Base-by-base conservation (phyloP, 495 filamentous ascomycete species). In the Rhizodiscina lignyota region DNA sequence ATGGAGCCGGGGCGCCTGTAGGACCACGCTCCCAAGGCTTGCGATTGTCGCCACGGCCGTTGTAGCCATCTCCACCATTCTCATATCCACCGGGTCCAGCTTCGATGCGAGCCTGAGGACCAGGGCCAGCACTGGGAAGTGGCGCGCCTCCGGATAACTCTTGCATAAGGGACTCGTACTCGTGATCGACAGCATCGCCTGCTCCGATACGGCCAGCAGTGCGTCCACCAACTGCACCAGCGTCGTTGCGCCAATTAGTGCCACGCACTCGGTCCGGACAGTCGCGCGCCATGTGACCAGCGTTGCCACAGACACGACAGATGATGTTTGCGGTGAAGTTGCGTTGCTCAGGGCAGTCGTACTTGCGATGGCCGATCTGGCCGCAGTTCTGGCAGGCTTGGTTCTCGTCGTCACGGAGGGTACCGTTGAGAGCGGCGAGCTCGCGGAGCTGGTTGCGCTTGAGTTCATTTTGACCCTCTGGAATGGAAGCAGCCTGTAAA, bases 351-450 rank as follows among this genome's bases (percentile, higher is more conserved):
- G 91, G 91, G 45, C 91, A 99, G 56, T 99, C 91, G 48, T 94
- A 96, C 58, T 96, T 99, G 55, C 91, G 75, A 58, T 99, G 91
- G 38, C 91, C 91, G 41, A 99, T 96, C 70, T 99, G 82, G 44
- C 87, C 91, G 59, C 91, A 99, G 66, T 99, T 99, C 62, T 96
- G 91, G 64, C 91, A 99, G 40, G 89, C 87, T 56, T 96, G 89
- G 60, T 96, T 96, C 57, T 97, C 89, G 48, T 97, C 89, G 49
- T 97, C 89, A 58, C 89, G 85, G 18, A 97, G 74, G 23, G 89
- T 97, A 66, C 89, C 89, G 68, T 97, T 97, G 43, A 97, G 72
- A 12, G 89, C 86, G 28, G 89, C 89, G 36, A 97, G 76, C 55
- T 94, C 85, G 53, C 89, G 84, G 40, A 97, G 81, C 58, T 97